phyloP scores from a whole-genome alignment of 495 filamentous ascomycete genomes.

The Clavariopsis aquatica region DNA sequence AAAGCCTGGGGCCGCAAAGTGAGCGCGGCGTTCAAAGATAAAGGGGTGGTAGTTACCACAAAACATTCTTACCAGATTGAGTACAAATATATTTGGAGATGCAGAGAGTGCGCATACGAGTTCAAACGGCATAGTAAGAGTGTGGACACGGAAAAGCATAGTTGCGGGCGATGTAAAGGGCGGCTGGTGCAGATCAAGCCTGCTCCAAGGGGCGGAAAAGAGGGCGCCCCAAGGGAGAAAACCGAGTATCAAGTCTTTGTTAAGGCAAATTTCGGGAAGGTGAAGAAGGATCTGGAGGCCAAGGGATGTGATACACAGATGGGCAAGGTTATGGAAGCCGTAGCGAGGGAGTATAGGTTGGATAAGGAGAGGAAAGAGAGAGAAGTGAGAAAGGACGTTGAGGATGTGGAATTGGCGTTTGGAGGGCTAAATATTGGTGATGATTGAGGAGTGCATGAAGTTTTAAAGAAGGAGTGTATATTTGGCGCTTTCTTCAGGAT shows the following conservation, averaged over 20 bases:
- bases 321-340: constrained; percentile 62
- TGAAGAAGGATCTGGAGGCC: constrained; percentile 60
- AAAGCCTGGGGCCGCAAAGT: constrained; percentile 65
- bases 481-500: no score
- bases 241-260: constrained; percentile 67
- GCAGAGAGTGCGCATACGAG: constrained; percentile 63
- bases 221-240: constrained; percentile 26
- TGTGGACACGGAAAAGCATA: constrained; percentile 64
- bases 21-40: constrained; percentile 49
- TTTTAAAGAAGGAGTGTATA: no score
- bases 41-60: constrained; percentile 73
- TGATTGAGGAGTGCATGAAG: constrained; percentile 12
- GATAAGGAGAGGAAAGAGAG: constrained; percentile 41
- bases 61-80: constrained; percentile 85
- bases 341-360: constrained; percentile 55
- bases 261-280: constrained; percentile 60
- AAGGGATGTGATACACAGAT: constrained; percentile 57
- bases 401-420: constrained; percentile 40
- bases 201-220: constrained; percentile 53
- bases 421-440: constrained; percentile 10
- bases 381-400: constrained; percentile 5
- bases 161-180: constrained; percentile 71
- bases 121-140: constrained; percentile 83
- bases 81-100: constrained; percentile 87
- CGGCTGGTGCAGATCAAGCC: constrained; percentile 77